phyloP scores from a whole-genome alignment of 2,329 filamentous ascomycete genomes.

The Diaporthe humulicola region DNA sequence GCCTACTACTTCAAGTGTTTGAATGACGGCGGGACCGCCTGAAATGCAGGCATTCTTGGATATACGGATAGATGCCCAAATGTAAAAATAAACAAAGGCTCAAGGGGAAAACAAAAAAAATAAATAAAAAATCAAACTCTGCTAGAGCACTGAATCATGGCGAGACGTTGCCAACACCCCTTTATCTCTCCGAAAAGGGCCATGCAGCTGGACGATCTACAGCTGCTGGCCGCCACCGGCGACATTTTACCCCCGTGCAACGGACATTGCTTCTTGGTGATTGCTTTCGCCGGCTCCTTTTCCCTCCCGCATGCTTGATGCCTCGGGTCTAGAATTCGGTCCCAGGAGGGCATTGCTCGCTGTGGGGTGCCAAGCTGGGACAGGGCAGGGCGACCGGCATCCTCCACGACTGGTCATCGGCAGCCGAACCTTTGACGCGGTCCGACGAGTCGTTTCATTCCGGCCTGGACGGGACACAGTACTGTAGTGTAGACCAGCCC shows the following conservation, averaged over 20 bases:
- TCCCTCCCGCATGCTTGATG: neutral
- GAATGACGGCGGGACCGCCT: neutral
- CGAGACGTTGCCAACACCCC: slow-evolving; percentile 20
- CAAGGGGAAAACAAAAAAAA: too few relatives aligned
- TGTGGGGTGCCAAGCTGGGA: neutral
- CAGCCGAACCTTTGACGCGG: slow-evolving; percentile 15
- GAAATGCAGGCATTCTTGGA: neutral
- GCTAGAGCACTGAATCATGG: slow-evolving; percentile 16
- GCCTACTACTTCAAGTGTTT: neutral
- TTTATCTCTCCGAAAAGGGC: neutral
- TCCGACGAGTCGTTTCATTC: slow-evolving; percentile 17
- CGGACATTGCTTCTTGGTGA: slow-evolving; percentile 1
- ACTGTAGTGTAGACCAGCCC: neutral
- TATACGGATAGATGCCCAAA: too few relatives aligned
- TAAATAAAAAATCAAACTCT: neutral
- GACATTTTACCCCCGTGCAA: neutral
- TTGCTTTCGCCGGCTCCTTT: slow-evolving; percentile 10
- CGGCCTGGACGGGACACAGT: neutral
- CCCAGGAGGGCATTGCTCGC: slow-evolving; percentile 9
- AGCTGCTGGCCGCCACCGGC: neutral
- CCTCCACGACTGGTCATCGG: slow-evolving; percentile 14
- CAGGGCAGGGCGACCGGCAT: slow-evolving; percentile 11
- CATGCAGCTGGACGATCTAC: neutral
- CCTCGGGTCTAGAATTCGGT: neutral
- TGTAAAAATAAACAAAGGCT: neutral